Evolutionary conservation across 1,139 yeast species (phyloP), one percentile per base, ranked within the genome.

Genomic region (Yamadazyma diospyri): DNA sequence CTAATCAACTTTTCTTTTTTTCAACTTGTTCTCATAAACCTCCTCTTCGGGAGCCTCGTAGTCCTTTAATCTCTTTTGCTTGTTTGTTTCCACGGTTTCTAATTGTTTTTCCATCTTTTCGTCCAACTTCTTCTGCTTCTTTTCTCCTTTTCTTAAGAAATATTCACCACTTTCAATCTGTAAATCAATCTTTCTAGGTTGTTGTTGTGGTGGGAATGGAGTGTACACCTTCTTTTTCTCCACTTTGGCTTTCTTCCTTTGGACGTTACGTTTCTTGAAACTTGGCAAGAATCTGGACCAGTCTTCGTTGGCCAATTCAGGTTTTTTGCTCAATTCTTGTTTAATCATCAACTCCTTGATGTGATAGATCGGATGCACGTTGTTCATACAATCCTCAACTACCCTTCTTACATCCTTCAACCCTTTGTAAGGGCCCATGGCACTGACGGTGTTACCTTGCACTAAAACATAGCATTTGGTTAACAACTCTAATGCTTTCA

Each of bases 131-230:
- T 76, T 81, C 46, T 69, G 65, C 41, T 78, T 83, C 69, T 84
- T 85, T 50, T 89, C 95, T 48, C 69, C 75, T 64, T 86, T 84
- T 39, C 87, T 86, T 64, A 92, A 72, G 77, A 92, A 92, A 67
- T 87, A 92, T 60, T 94, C 98, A 76, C 99, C 99, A 69, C 94
- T 81, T 64, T 92, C 98, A 62, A 94, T 88, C 65, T 89, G 95
- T 57, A 89, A 68, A 76, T 94, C 99, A 61, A 94, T 72, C 84
- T 92, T 89, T 71, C 98, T 82, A 54, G 97, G 98, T 47, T 78
- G 76, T 64, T 87, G 99, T 38, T 87, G 86, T 47, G 98, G 98
- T 63, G 99, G 99, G 88, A 94, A 94, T 54, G 98, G 98, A 20
- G 98, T 92, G 75, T 92, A 92, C 3, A 78, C 81, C 64, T 81